Percentiles rank a stretch among this genome's conserved stretches.
These are phyloP conservation scores for Reutealis trisperma DNA, from an alignment of 345 rosid genomes.

Conservation along the genomic window DNA sequence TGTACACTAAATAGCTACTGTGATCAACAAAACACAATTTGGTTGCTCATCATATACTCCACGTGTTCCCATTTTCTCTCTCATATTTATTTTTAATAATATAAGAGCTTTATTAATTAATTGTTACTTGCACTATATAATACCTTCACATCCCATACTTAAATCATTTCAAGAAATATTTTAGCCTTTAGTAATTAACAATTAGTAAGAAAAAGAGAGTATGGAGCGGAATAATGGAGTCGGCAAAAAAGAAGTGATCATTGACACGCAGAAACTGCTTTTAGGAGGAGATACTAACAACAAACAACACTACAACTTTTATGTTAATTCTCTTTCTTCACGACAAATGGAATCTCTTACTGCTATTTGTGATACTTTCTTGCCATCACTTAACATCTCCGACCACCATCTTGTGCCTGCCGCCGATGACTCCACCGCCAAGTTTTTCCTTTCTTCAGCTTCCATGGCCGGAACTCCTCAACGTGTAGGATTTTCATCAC, in stretches of 20 bases:
- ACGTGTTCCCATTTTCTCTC: background rate
- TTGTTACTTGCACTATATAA: too few relatives aligned
- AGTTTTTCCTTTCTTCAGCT: constrained; percentile 57
- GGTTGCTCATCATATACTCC: background rate
- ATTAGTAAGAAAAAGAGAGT: too few relatives aligned
- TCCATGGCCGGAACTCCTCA: constrained; percentile 71
- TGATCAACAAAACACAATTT: background rate
- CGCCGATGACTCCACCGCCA: constrained; percentile 3
- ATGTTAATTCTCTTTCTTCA: constrained; percentile 47
- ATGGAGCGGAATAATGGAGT: background rate
- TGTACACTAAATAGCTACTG: background rate
- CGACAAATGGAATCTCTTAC: constrained; percentile 70
- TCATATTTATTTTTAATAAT: background rate
- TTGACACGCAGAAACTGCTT: background rate
- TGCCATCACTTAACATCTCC: constrained; percentile 46
- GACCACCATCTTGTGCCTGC: background rate
- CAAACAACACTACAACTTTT: constrained; percentile 2
- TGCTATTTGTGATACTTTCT: constrained; percentile 68
- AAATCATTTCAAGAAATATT: too few relatives aligned
- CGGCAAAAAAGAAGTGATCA: background rate
- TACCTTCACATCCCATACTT: too few relatives aligned
- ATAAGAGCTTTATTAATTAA: too few relatives aligned
- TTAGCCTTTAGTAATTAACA: too few relatives aligned
- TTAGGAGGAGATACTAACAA: background rate
- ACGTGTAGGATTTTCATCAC: constrained; percentile 39